Evolutionary conservation across 2,329 filamentous ascomycete species (phyloP).

Genomic region (Fusarium falciforme): DNA sequence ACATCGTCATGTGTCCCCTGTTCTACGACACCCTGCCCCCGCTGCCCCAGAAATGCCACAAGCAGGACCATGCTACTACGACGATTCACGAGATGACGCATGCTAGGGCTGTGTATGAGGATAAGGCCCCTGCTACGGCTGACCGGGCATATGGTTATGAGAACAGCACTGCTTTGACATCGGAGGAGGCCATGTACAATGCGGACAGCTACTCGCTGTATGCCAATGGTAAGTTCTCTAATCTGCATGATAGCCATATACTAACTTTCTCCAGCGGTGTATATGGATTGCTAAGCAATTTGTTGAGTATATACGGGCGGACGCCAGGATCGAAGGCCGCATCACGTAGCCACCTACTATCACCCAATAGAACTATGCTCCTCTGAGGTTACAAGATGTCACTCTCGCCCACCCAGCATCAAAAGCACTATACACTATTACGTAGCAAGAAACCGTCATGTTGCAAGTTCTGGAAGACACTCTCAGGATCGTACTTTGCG

Average conservation of each 20-base stretch:
- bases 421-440: not conserved
- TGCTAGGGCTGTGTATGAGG: conserved; percentile 25
- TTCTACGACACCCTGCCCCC: conserved; percentile 27
- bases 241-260: not conserved
- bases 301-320: too few relatives aligned
- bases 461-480: not conserved
- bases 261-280: conserved; percentile 11
- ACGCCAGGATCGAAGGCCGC: not conserved
- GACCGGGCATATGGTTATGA: conserved; percentile 37
- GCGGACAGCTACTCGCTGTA: conserved; percentile 33
- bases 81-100: conserved; percentile 38
- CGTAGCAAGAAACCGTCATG: not conserved
- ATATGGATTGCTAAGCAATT: conserved; percentile 7
- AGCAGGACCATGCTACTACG: conserved; percentile 36
- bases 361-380: not conserved
- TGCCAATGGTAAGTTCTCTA: conserved; percentile 24
- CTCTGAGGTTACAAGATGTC: not conserved
- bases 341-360: not conserved
- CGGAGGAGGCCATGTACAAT: conserved; percentile 24
- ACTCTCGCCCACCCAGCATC: not conserved
- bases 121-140: conserved; percentile 17
- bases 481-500: not conserved
- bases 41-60: conserved; percentile 27
- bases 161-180: conserved; percentile 32
- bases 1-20: conserved; percentile 28